These are phyloP conservation scores for Vanrija sp. DNA, from an alignment of 1,284 basidiomycete genomes.

Conservation along the genomic window DNA sequence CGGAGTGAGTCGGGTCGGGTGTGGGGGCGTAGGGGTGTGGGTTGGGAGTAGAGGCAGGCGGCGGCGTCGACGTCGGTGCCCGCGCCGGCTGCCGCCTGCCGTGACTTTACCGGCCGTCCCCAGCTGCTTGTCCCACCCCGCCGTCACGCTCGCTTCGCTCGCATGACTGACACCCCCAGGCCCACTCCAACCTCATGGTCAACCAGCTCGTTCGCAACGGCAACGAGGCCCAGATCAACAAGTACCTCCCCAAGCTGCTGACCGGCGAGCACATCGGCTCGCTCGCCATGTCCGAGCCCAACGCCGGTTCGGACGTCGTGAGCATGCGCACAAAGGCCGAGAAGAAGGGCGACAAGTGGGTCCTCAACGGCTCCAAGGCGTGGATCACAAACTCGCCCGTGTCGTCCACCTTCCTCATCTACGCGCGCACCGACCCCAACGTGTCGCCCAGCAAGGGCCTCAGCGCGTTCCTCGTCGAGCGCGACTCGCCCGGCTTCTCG, in stretches of 20 bases:
- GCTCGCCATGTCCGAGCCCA: slow-evolving; percentile 90
- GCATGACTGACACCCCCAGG: slow-evolving; percentile 38
- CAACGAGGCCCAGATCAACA: slow-evolving; percentile 72
- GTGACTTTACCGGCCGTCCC: too few species aligned
- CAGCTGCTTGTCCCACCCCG: too few species aligned
- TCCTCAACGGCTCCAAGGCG: slow-evolving; percentile 85
- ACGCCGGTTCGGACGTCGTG: slow-evolving; percentile 86
- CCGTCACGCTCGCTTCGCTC: neutral
- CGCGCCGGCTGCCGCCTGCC: too few species aligned
- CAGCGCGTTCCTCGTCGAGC: slow-evolving; percentile 87
- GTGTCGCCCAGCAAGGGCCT: slow-evolving; percentile 70
- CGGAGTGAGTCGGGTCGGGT: slow-evolving; percentile 51
- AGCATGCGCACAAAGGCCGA: slow-evolving; percentile 81
- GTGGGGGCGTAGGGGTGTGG: too few species aligned
- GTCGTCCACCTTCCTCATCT: slow-evolving; percentile 85
- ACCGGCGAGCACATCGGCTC: slow-evolving; percentile 79
- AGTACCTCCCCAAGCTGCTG: slow-evolving; percentile 81
- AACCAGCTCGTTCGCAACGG: slow-evolving; percentile 73
- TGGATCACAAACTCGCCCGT: slow-evolving; percentile 96
- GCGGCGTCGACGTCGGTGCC: too few species aligned
- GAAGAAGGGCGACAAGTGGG: slow-evolving; percentile 65
- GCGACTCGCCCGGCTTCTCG: slow-evolving; percentile 75
- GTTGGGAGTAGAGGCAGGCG: too few species aligned
- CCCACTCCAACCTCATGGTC: slow-evolving; percentile 82
- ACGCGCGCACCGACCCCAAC: slow-evolving; percentile 81